Evolutionary conservation across 805 yeast species (phyloP), one percentile per base, ranked within the genome.

Genomic region (Wickerhamiella bombiphila): DNA sequence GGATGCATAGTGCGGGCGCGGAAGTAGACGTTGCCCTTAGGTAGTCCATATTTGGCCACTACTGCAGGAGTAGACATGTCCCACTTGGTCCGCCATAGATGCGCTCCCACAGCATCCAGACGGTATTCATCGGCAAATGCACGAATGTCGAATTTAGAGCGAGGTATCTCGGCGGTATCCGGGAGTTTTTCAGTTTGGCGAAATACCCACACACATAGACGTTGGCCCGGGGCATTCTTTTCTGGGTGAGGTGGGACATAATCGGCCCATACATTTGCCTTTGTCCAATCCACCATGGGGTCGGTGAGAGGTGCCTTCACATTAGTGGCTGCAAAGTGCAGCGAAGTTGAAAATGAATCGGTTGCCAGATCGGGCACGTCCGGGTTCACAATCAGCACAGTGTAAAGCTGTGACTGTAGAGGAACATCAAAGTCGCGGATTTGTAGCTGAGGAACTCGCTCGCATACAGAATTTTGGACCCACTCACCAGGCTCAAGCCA

Each of bases 201-300:
- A 57, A 83, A 79, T 3, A 85, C 93, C 95, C 96, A 86, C 31
- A 82, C 71, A 36, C 80, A 74, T 39, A 80, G 75, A 59, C 97
- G 72, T 58, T 88, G 94, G 22, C 65, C 65, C 30, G 81, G 83
- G 3, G 78, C 66, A 57, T 91, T 91, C 63, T 80, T 81, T 55
- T 88, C 96, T 8, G 96, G 94, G 20, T 70, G 70, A 32, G 95
- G 80, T 19, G 98, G 94, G 18, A 66, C 53, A 56, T 83, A 88
- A 6, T 71, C 69, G 29, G 68, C 64, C 45, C 74, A 65, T 42
- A 58, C 63, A 32, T 61, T 66, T 30, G 61, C 51, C 32, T 44
- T 37, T 22, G 51, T 42, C 36, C 42, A 42, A 42, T 68, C 66
- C 26, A 81, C 66, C 35, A 68, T 57, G 49, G 76, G 72, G 44